phyloP scores from a whole-genome alignment of 257 asterid species.

The Eucommia ulmoides region DNA sequence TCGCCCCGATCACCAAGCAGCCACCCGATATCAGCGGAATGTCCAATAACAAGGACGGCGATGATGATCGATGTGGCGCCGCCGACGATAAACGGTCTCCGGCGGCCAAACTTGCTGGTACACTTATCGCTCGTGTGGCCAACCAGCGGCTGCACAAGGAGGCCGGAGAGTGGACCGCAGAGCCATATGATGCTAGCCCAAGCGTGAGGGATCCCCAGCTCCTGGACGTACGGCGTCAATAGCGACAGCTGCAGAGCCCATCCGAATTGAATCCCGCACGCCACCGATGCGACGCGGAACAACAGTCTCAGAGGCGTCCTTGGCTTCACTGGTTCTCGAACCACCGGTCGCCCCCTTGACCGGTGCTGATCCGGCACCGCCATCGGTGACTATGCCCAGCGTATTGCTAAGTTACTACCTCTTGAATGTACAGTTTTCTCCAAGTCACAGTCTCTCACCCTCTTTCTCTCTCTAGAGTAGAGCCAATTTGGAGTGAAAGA shows the following conservation, averaged over 20 bases:
- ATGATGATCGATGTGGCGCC: slow-evolving; percentile 58
- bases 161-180: slow-evolving; percentile 81
- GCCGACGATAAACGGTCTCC: slow-evolving; percentile 62
- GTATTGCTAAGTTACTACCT: too few species aligned
- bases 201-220: slow-evolving; percentile 81
- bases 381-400: too few species aligned
- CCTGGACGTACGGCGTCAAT: slow-evolving; percentile 74
- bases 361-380: slow-evolving; percentile 19
- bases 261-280: slow-evolving; percentile 92
- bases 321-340: slow-evolving; percentile 1
- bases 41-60: slow-evolving; percentile 55
- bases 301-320: slow-evolving; percentile 40
- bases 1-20: slow-evolving; percentile 46
- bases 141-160: slow-evolving; percentile 73
- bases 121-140: slow-evolving; percentile 71
- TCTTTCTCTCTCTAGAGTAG: too few species aligned
- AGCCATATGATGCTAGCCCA: slow-evolving; percentile 88
- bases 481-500: too few species aligned
- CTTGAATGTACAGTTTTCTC: too few species aligned
- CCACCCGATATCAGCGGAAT: slow-evolving; percentile 74
- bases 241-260: slow-evolving; percentile 83
- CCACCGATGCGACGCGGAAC: slow-evolving; percentile 68
- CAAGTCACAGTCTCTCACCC: too few species aligned
- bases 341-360: slow-evolving; percentile 12
- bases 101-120: slow-evolving; percentile 62